Base-by-base conservation (phyloP, 768 basidiomycete genomes). In the Pulveroboletus sp. region DNA sequence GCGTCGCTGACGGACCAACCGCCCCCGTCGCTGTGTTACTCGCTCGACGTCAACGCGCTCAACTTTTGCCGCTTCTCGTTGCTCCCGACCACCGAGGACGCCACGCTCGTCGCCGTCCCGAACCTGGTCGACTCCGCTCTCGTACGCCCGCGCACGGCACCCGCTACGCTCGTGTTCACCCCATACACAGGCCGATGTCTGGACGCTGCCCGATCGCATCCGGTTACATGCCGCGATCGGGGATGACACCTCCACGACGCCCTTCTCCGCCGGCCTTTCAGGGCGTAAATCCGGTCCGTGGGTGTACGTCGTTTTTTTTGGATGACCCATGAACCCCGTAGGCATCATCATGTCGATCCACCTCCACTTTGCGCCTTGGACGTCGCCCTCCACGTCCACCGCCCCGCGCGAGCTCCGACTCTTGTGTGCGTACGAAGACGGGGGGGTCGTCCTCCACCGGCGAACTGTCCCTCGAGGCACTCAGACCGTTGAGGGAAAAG, bases 181-280 rank as follows among this genome's bases (percentile, higher is more conserved):
- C n/a, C n/a, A n/a, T n/a, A n/a, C n/a, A n/a, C 56, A 95, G 93
- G 87, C 84, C 11, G 95, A 99, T 63, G 71, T 99, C 13, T 99
- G 94, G 84, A 70, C 76, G 10, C 64, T 97, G 9, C 91, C 93
- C 0, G 73, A 76, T 1, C 67, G 73, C 46, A 70, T 81, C 40
- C 74, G 95, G 29, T 58, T 93, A 4, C 93, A 95, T 61, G 90
- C 93, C 2, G 90, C 90, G 1, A 78, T 98, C 43, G 93, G 93
- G 16, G 63, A 66, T 24, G 64, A 72, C 34, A 62, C 68, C 34
- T 56, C 65, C 6, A 14, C 38, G 2, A 50, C 49, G 1, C 45
- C 30, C 13, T 59, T 59, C 36, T 67, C 65, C 3, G 77, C 78
- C 43, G 78, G 80, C 2, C 70, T 74, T 16, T 80, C 80, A 20